Base-by-base conservation (phyloP, 768 basidiomycete genomes). In the Collybiopsis luxurians region DNA sequence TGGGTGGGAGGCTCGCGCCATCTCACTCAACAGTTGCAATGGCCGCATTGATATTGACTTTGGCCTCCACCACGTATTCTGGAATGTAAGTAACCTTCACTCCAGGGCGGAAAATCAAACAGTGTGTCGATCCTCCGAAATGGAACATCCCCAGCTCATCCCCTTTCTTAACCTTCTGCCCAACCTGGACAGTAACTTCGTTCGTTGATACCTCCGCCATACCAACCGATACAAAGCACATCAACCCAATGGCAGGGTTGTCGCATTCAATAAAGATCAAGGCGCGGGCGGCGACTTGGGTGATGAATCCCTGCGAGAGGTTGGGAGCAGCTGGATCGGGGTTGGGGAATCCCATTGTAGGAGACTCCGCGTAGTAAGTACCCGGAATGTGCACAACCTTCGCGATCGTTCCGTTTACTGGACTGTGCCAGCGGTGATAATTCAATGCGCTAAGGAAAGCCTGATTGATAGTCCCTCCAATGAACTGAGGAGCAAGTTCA, bases 91-190 rank as follows among this genome's bases (percentile, higher is more conserved):
- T n/a, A n/a, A n/a, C n/a, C n/a, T n/a, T n/a, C n/a, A n/a, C n/a
- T n/a, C n/a, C n/a, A n/a, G n/a, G n/a, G n/a, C n/a, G n/a, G n/a
- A n/a, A n/a, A n/a, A n/a, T n/a, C n/a, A n/a, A n/a, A n/a, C n/a
- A n/a, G n/a, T n/a, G n/a, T n/a, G n/a, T n/a, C n/a, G 79, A 80
- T 19, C 81, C 81, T 10, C 81, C 81, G 66, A 79, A 81, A 65
- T 79, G 79, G 76, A 83, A 78, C 68, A 63, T 70, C 54, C 81
- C 82, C 0, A 80, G 51, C 59, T 80, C 65, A 27, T 82, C 78
- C 0, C 82, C 80, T 58, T 75, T 75, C 55, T 70, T 68, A 28
- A 82, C 58, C 39, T 60, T 59, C 38, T 81, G 65, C 1, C 79
- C 78, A 38, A 62, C 67, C 60, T 65, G 68, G 34, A 83, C 80